Evolutionary conservation across 805 yeast species (phyloP).

Genomic region (Starmerella apis): DNA sequence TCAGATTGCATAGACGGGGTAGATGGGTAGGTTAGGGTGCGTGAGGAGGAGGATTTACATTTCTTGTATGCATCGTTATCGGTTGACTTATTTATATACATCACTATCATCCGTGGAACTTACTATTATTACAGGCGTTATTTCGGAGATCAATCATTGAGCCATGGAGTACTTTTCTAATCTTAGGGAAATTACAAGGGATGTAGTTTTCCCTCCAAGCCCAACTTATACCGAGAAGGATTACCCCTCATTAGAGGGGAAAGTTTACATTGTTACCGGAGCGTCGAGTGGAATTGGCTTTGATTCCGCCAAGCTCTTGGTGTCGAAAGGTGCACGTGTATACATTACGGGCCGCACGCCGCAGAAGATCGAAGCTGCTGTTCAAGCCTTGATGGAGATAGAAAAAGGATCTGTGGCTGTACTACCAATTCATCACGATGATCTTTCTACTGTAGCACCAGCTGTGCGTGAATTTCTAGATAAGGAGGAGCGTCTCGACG

Average conservation of each 20-base stretch:
- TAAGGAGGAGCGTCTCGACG: slow-evolving; percentile 30
- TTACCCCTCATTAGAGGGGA: slow-evolving; percentile 31
- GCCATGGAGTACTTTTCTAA: slow-evolving; percentile 10
- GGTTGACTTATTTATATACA: no score
- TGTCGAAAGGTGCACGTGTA: slow-evolving; percentile 32
- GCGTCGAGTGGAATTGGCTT: slow-evolving; percentile 27
- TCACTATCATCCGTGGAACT: no score
- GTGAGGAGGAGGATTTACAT: no score
- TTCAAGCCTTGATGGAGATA: slow-evolving; percentile 25
- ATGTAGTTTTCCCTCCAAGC: slow-evolving; percentile 12
- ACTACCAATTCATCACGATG: slow-evolving; percentile 29
- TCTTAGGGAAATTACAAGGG: slow-evolving; percentile 16
- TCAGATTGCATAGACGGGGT: no score
- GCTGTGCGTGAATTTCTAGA: slow-evolving; percentile 31
- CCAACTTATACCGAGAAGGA: slow-evolving; percentile 19
- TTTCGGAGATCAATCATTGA: not conserved
- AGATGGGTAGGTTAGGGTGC: no score
- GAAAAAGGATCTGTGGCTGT: slow-evolving; percentile 13
- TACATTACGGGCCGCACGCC: slow-evolving; percentile 35
- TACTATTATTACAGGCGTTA: not conserved
- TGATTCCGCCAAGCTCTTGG: slow-evolving; percentile 22
- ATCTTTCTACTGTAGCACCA: slow-evolving; percentile 36
- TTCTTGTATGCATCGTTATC: no score
- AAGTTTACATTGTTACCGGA: slow-evolving; percentile 30
- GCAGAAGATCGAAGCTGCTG: slow-evolving; percentile 30